Conservation (phyloP, 495 filamentous ascomycete genomes). For the Tuber brumale region DNA sequence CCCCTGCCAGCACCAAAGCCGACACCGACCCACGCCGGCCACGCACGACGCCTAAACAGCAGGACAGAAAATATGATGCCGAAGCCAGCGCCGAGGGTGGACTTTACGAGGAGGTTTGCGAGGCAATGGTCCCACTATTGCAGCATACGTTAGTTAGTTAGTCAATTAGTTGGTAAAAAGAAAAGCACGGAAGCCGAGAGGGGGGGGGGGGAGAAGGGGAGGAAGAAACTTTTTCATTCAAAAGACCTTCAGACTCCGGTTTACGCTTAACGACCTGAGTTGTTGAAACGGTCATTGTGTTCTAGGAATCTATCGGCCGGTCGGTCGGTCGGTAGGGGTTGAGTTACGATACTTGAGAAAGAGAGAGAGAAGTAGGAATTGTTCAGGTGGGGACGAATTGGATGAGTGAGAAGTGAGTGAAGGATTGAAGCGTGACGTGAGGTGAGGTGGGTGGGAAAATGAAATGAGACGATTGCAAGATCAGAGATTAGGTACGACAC, state of each 20-base stretch:
- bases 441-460: too few species aligned
- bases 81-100: constrained; percentile 85
- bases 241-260: constrained; percentile 30
- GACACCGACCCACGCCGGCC: constrained; percentile 84
- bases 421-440: too few species aligned
- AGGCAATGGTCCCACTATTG: constrained; percentile 93
- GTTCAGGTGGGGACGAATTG: too few species aligned
- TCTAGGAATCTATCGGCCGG: background rate
- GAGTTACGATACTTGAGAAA: too few species aligned
- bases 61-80: constrained; percentile 97
- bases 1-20: constrained; percentile 94
- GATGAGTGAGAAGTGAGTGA: too few species aligned
- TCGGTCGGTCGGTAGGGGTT: background rate
- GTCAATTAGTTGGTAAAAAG: constrained; percentile 10
- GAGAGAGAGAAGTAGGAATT: too few species aligned
- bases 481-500: background rate
- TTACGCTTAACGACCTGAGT: constrained; percentile 22
- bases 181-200: background rate
- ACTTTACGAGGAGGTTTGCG: constrained; percentile 92
- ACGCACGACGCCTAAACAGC: constrained; percentile 92
- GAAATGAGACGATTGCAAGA: too few species aligned
- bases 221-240: constrained; percentile 29
- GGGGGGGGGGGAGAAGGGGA: background rate
- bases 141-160: constrained; percentile 7
- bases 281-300: constrained; percentile 15